Base-by-base conservation (phyloP, 805 yeast species). In the Candida sonorensis region DNA sequence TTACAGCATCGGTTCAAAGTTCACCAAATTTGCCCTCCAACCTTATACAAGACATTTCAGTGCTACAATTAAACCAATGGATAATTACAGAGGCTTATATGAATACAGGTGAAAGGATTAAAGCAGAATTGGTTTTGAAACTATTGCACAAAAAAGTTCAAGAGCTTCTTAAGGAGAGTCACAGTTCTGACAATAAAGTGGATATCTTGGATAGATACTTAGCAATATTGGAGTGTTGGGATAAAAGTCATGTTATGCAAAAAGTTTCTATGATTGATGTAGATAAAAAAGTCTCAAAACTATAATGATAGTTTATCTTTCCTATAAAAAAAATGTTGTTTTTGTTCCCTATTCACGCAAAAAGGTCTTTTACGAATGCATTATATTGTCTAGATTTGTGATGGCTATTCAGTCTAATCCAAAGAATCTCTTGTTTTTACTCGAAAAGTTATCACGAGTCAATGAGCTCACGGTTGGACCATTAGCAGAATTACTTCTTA, bases 21-120 rank as follows among this genome's bases (percentile, higher is more conserved):
- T n/a, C n/a, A n/a, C n/a, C n/a, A n/a, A n/a, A n/a, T n/a, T n/a
- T n/a, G n/a, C n/a, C n/a, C n/a, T n/a, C n/a, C n/a, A n/a, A n/a
- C n/a, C n/a, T n/a, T n/a, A 22, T 22, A 8, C 13, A 7, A 8
- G 24, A 11, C 9, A 22, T 22, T 22, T 11, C 24, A 7, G 6
- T 81, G 34, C 59, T 73, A 36, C 39, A 32, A 17, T 16, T 38
- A 23, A 17, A 19, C 21, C 33, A 80, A 72, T 80, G 87, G 87
- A 79, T 77, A 33, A 70, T 71, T 40, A 83, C 77, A 56, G 72
- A 73, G 23, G 72, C 72, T 36, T 48, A 46, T 25, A 50, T 50
- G 40, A 70, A 69, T 41, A 66, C 66, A 40, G 85, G 85, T 38
- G 57, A 55, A 42, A 58, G 53, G 37, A 64, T 80, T 37, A 68